Conservation (phyloP, 2,329 filamentous ascomycete species). For the Paecilomyces dactylethromorphus region DNA sequence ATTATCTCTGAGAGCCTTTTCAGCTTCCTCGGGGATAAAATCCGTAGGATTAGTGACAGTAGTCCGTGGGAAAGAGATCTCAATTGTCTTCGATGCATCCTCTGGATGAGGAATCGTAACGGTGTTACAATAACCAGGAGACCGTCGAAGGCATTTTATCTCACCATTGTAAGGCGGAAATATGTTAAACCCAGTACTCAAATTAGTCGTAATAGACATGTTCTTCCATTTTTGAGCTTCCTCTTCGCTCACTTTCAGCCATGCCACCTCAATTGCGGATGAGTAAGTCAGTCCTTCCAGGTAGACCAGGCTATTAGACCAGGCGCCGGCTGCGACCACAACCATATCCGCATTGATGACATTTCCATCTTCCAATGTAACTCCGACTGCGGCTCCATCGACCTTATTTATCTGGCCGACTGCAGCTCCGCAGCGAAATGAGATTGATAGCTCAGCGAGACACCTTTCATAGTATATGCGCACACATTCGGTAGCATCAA, state of each 20-base stretch:
- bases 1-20: conserved; percentile 13
- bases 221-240: conserved; percentile 16
- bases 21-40: conserved; percentile 16
- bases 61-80: conserved; percentile 16
- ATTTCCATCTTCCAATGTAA: conserved; percentile 11
- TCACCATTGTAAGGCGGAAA: conserved; percentile 18
- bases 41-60: conserved; percentile 15
- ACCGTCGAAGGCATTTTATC: conserved; percentile 20
- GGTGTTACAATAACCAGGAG: conserved; percentile 15
- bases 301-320: conserved; percentile 15
- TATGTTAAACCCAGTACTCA: conserved; percentile 19
- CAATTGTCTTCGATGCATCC: conserved; percentile 8
- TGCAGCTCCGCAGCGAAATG: conserved; percentile 12
- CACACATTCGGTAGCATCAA: conserved; percentile 15
- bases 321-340: conserved; percentile 16
- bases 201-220: conserved; percentile 22
- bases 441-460: conserved; percentile 8
- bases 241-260: conserved; percentile 18
- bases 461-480: conserved; percentile 18
- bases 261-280: conserved; percentile 17
- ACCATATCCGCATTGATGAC: conserved; percentile 8
- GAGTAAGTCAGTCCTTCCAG: conserved; percentile 10
- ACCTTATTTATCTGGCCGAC: conserved; percentile 7
- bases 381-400: conserved; percentile 6
- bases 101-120: conserved; percentile 15